Base-by-base conservation (phyloP, 441 rosid genomes). In the Capsella rubella region DNA sequence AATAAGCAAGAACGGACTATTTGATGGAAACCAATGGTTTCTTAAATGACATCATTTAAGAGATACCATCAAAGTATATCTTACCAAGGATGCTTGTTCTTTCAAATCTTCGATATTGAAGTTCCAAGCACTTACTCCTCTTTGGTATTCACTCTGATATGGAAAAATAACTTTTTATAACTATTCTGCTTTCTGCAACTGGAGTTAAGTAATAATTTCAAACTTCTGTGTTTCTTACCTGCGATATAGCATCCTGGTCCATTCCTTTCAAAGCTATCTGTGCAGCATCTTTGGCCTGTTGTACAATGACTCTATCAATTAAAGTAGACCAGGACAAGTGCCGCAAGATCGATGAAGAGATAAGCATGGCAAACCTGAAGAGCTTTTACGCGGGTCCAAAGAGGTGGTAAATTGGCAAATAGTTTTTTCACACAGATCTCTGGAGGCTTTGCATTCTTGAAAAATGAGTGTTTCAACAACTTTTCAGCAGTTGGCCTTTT, bases 51-150 rank as follows among this genome's bases (percentile, higher is more conserved):
- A 67, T 9, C 12, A 55, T 39, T 32, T 31, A 53, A 53, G 46
- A 60, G 28, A 43, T 49, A 71, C 59, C 21, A 37, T 61, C 5
- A 43, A 51, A 90, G 56, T 21, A 66, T 8, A 58, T 57, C 92
- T 80, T 84, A 96, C 99, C 68, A 93, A 82, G 14, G 97, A 89
- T 55, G 99, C 98, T 81, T 93, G 98, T 67, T 89, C 87, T 85
- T 89, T 96, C 73, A 96, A 82, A 87, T 96, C 99, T 67, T 85
- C 95, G 59, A 96, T 64, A 67, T 96, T 94, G 67, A 96, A 96
- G 78, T 96, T 90, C 99, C 99, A 96, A 72, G 99, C 97, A 82
- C 99, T 96, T 68, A 96, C 98, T 81, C 99, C 99, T 81, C 92
- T 81, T 73, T 96, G 89, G 83, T 93, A 96, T 82, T 93, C 99